Base-by-base conservation (phyloP, 2,329 filamentous ascomycete genomes). In the Cladophialophora exuberans region DNA sequence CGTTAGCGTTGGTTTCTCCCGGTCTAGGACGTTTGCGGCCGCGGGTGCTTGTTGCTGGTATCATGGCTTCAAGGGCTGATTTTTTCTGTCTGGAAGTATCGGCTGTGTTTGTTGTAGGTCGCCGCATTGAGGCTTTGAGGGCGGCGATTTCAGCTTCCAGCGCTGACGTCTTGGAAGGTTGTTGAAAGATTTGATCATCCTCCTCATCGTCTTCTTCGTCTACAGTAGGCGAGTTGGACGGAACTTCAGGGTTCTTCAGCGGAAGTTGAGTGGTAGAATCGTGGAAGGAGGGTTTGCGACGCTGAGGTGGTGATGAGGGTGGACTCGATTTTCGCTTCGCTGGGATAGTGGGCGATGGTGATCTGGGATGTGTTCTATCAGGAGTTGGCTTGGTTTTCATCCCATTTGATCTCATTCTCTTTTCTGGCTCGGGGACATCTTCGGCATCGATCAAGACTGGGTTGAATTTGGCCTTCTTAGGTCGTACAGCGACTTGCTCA, bases 381-480 rank as follows among this genome's bases (percentile, higher is more conserved):
- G 36, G 15, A 18, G n/a, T 13, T 15, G 30, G 25, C 46, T 46
- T 59, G 48, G 11, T 38, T 13, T 28, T 25, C 9, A 15, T 42
- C 13, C 54, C 56, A 9, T 52, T 54, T n/a, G 28, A 25, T 17
- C 33, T 52, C 20, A 50, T n/a, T 54, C 56, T 52, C 38, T n/a
- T n/a, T n/a, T n/a, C n/a, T n/a, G 44, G 5, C 17, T 41, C 57
- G 39, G 56, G 18, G 15, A 47, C 55, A 4, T 59, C 49, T 11
- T 56, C 63, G 28, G 63, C 64, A 9, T 67, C 65, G 31, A 79
- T 72, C 3, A 79, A 65, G 6, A 67, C 71, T 17, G 76, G 71
- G 54, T 79, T 79, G 66, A 77, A 79, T 57, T 78, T 79, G 11
- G 76, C 73, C 53, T 78, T 79, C 59, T 65, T 69, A 1, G 72